phyloP scores from a whole-genome alignment of 306 rosid species.

The Vicia sativa region DNA sequence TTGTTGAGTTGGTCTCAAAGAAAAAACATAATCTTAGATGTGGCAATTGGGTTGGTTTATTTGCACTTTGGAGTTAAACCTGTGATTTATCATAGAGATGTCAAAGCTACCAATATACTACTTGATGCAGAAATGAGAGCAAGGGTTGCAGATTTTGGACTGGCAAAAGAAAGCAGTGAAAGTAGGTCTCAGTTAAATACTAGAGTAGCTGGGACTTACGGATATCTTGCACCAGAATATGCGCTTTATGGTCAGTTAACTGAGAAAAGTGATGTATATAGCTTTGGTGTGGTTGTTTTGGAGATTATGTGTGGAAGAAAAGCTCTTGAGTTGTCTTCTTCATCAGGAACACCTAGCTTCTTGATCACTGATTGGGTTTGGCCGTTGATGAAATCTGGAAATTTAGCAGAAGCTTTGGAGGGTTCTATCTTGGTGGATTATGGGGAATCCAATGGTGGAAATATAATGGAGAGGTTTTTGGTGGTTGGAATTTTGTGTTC shows the following conservation, averaged over 20 bases:
- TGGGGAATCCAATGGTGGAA: slow-evolving; percentile 56
- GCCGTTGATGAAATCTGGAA: slow-evolving; percentile 77
- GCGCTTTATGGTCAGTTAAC: slow-evolving; percentile 92
- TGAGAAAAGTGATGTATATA: slow-evolving; percentile 91
- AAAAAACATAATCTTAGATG: slow-evolving; percentile 79
- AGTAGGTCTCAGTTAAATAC: slow-evolving; percentile 86
- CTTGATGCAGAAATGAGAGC: slow-evolving; percentile 81
- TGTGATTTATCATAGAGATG: slow-evolving; percentile 84
- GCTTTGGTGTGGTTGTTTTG: slow-evolving; percentile 92
- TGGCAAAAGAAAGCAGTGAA: slow-evolving; percentile 72
- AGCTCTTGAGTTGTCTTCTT: slow-evolving; percentile 77
- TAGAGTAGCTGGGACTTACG: slow-evolving; percentile 88
- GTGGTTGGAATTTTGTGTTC: slow-evolving; percentile 81
- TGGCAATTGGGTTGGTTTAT: slow-evolving; percentile 80
- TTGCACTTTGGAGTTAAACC: slow-evolving; percentile 91
- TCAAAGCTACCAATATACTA: slow-evolving; percentile 86
- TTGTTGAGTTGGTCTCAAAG: slow-evolving; percentile 83
- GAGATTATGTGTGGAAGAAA: slow-evolving; percentile 96
- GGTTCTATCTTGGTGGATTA: slow-evolving; percentile 54
- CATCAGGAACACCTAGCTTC: slow-evolving; percentile 64
- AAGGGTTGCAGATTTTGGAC: slow-evolving; percentile 88
- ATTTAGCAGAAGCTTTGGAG: slow-evolving; percentile 61
- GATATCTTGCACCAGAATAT: slow-evolving; percentile 90
- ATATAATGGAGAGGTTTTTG: slow-evolving; percentile 77
- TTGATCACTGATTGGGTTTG: slow-evolving; percentile 93